phyloP scores from a whole-genome alignment of 2,329 filamentous ascomycete species.

The Leptographium wingfieldii region DNA sequence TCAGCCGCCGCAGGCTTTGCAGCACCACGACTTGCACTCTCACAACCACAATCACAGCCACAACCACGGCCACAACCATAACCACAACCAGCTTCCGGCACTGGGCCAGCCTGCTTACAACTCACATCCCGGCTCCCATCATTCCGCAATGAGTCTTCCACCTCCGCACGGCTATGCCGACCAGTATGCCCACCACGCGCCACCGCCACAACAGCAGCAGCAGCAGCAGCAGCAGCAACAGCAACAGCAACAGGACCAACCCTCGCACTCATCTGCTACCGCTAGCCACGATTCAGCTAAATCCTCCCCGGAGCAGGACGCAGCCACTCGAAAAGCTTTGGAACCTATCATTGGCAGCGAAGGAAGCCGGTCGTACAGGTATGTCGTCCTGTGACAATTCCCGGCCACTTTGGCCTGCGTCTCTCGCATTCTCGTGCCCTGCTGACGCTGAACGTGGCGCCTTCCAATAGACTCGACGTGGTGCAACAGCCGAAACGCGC shows the following conservation, averaged over 20 bases:
- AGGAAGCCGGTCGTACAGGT: slow-evolving; percentile 13
- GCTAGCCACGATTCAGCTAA: slow-evolving; percentile 5
- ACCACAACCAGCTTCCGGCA: slow-evolving; percentile 8
- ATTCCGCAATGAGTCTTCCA: slow-evolving; percentile 9
- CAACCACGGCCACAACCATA: background rate
- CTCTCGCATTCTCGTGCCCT: background rate
- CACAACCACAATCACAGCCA: background rate
- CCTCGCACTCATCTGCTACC: slow-evolving; percentile 3
- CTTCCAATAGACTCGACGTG: slow-evolving; percentile 50
- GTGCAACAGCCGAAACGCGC: slow-evolving; percentile 86
- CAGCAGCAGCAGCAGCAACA: background rate
- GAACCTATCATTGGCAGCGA: slow-evolving; percentile 11
- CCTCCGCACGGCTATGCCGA: slow-evolving; percentile 10
- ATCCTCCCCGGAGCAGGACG: slow-evolving; percentile 11
- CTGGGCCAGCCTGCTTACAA: slow-evolving; percentile 6
- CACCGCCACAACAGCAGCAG: background rate
- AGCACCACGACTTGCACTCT: slow-evolving; percentile 11
- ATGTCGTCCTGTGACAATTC: background rate
- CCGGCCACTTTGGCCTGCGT: background rate
- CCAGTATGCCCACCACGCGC: slow-evolving; percentile 8
- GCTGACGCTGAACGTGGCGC: slow-evolving; percentile 3
- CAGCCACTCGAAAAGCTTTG: slow-evolving; percentile 12
- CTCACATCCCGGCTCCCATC: slow-evolving; percentile 5
- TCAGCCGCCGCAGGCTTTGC: slow-evolving; percentile 8
- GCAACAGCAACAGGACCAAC: slow-evolving; percentile 1